Base-by-base conservation (phyloP, 805 yeast species). In the Saccharomycodes ludwigii region DNA sequence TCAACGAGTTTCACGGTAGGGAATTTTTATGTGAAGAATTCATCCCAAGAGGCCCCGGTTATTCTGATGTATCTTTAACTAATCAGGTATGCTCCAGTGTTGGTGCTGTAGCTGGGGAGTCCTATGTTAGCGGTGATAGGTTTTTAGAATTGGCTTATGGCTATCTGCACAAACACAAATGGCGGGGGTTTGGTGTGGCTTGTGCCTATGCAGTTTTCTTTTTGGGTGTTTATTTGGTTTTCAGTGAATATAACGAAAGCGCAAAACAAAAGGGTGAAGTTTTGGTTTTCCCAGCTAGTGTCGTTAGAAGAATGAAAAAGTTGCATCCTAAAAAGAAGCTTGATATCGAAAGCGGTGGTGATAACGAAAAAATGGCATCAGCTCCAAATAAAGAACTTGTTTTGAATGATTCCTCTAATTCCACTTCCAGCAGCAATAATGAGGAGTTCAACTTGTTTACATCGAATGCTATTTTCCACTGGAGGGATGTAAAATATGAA, bases 401-500 rank as follows among this genome's bases (percentile, higher is more conserved):
- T 28, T 22, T 50, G 11, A 40, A 40, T 24, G 57, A 51, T 21
- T 37, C 50, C 4, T 28, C 38, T 11, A 44, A 38, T 10, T 29
- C 39, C 11, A 17, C 38, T 13, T 32, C 40, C 8, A n/a, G n/a
- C n/a, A n/a, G n/a, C n/a, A n/a, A n/a, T n/a, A n/a, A n/a, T 22
- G 51, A 42, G 13, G 55, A 50, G 15, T 49, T 54, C 13, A 46
- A 55, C 26, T 43, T 56, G 22, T 47, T 48, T 20, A 44, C 41
- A 34, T 50, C 51, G 31, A 56, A 54, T 14, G 73, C 72, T 32
- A 71, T 76, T 24, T 78, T 78, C 66, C 82, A 75, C 48, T 80
- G 93, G 93, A 70, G 71, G 54, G 68, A 80, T 47, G 73, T 80
- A 27, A 69, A 76, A 46, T 80, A 78, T 49, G 78, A 74, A 40